phyloP scores from a whole-genome alignment of 129 eudicot genomes.

The Mikania micrantha region DNA sequence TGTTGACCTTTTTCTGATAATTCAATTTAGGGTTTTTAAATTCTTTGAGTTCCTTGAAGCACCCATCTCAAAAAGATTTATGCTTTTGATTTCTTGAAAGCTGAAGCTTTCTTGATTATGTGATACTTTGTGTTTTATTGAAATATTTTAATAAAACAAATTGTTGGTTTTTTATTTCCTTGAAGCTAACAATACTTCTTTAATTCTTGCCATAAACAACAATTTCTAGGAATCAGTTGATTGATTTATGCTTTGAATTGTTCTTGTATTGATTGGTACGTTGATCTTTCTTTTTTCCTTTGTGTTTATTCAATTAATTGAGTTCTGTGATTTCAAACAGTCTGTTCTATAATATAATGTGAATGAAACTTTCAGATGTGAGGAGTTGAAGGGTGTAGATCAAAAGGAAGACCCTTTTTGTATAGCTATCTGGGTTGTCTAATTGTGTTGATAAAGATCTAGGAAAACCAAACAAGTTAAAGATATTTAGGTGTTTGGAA shows the following conservation, averaged over 20 bases:
- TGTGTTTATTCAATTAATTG: neutral
- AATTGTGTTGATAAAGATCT: conserved; percentile 16
- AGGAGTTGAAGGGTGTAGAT: conserved; percentile 26
- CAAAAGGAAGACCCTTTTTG: conserved; percentile 21
- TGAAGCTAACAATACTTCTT: neutral
- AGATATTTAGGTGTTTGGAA: conserved; percentile 24
- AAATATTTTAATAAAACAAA: conserved; percentile 17
- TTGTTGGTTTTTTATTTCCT: conserved; percentile 7
- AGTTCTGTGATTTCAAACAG: conserved; percentile 7
- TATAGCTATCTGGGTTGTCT: conserved; percentile 23
- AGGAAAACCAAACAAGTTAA: conserved; percentile 13
- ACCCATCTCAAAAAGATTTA: conserved; percentile 1
- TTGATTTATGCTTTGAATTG: conserved; percentile 6
- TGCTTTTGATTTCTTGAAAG: neutral
- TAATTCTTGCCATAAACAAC: conserved; percentile 9
- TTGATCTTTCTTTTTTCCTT: neutral
- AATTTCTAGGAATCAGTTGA: conserved; percentile 13
- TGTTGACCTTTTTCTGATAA: conserved; percentile 28
- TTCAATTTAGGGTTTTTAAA: neutral
- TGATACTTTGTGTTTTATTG: conserved; percentile 14
- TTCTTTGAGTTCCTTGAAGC: conserved; percentile 14
- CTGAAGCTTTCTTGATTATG: neutral
- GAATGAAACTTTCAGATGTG: conserved; percentile 17
- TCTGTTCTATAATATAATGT: neutral
- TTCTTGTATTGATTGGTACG: conserved; percentile 21